These are phyloP conservation scores for Psidium friedrichsthalianum DNA, from an alignment of 345 rosid genomes.

Conservation along the genomic window DNA sequence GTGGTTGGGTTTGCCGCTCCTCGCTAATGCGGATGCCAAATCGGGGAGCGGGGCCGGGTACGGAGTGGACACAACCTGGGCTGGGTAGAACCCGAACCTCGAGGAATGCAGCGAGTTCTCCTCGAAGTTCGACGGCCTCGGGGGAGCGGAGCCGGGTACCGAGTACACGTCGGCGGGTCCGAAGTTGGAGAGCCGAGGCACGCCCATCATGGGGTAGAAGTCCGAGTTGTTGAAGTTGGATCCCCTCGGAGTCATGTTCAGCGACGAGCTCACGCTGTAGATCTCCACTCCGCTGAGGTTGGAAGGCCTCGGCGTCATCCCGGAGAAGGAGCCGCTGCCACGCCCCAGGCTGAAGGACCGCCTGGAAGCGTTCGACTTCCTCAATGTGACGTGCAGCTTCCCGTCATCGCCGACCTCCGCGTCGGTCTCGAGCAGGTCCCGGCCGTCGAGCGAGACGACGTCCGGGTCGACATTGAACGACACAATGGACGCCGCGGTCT, in stretches of 20 bases:
- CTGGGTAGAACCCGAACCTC: constrained; percentile 61
- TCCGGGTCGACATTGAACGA: constrained; percentile 91
- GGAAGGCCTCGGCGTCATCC: constrained; percentile 78
- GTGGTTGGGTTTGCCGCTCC: constrained; percentile 7
- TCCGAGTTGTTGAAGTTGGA: constrained; percentile 85
- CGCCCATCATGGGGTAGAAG: constrained; percentile 81
- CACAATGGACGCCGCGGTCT: constrained; percentile 82
- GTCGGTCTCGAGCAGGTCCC: constrained; percentile 69
- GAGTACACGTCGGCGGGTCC: constrained; percentile 77
- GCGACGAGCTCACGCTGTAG: constrained; percentile 70
- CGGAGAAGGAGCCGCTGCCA: constrained; percentile 22
- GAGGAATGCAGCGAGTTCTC: constrained; percentile 60
- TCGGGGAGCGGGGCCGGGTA: constrained; percentile 93
- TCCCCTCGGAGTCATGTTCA: constrained; percentile 79
- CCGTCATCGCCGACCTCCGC: constrained; percentile 85
- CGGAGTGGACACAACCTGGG: constrained; percentile 43
- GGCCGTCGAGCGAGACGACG: constrained; percentile 74
- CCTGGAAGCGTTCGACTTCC: constrained; percentile 81
- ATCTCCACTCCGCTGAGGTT: constrained; percentile 93
- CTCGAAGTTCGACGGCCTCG: constrained; percentile 77
- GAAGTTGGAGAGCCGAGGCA: constrained; percentile 67
- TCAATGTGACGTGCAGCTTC: constrained; percentile 75
- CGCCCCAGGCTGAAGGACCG: constrained; percentile 37
- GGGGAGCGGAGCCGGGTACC: constrained; percentile 2
- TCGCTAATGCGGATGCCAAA: constrained; percentile 30